Percentiles rank a stretch among this genome's conserved stretches.
phyloP scores from a whole-genome alignment of 345 rosid species.

The Cochlearia excelsa region DNA sequence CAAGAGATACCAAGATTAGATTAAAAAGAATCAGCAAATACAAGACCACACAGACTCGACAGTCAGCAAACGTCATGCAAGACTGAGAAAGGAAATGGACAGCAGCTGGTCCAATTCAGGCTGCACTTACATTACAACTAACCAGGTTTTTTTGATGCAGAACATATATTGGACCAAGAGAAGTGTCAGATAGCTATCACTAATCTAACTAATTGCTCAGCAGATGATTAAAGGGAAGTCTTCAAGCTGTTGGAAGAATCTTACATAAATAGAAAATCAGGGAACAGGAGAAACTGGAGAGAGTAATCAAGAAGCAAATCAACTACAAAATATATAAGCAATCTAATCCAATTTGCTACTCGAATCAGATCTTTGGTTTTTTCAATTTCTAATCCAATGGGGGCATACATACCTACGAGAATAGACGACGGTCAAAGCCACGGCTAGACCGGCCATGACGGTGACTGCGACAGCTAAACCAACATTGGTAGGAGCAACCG shows the following conservation, averaged over 20 bases:
- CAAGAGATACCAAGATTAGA: not conserved
- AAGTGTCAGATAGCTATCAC: too few relatives aligned
- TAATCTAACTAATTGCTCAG: too few relatives aligned
- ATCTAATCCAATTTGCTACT: constrained; percentile 24
- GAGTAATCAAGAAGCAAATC: constrained; percentile 51
- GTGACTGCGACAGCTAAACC: constrained; percentile 60
- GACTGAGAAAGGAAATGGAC: not conserved
- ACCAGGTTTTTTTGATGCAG: not conserved
- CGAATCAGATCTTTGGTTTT: constrained; percentile 20
- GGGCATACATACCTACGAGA: constrained; percentile 70
- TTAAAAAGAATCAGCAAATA: constrained; percentile 3
- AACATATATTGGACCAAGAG: too few relatives aligned
- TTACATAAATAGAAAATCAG: too few relatives aligned
- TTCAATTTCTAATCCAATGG: too few relatives aligned
- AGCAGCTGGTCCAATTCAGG: not conserved
- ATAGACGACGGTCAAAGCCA: constrained; percentile 59
- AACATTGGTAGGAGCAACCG: constrained; percentile 49
- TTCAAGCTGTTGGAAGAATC: too few relatives aligned
- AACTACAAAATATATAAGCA: constrained; percentile 56
- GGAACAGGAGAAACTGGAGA: constrained; percentile 53
- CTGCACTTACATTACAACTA: too few relatives aligned
- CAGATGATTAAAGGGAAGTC: too few relatives aligned
- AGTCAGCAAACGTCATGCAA: not conserved
- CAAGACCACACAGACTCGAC: not conserved
- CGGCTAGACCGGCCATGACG: constrained; percentile 77